phyloP scores from a whole-genome alignment of 2,329 filamentous ascomycete species.

The Triangularia setosa region DNA sequence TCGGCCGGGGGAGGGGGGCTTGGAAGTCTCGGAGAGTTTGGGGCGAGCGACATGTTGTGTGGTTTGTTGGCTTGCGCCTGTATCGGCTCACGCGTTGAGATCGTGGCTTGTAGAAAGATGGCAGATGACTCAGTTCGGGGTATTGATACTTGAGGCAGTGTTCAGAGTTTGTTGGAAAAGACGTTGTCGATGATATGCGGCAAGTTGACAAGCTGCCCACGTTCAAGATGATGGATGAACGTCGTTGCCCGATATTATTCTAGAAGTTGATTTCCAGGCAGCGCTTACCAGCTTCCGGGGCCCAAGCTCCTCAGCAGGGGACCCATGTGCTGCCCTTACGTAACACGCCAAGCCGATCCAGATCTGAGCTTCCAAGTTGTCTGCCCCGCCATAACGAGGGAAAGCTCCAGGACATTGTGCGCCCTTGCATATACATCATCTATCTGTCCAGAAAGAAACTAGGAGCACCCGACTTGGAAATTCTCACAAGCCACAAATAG shows the following conservation, averaged over 20 bases:
- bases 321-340: not conserved
- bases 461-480: not conserved
- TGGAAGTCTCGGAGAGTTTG: slow-evolving; percentile 86
- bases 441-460: slow-evolving; percentile 2
- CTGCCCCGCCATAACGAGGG: not conserved
- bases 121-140: not conserved
- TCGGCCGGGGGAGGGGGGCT: slow-evolving; percentile 93
- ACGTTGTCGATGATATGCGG: not conserved
- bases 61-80: not conserved
- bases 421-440: not conserved
- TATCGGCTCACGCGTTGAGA: not conserved
- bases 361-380: not conserved
- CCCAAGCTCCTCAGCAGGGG: not conserved
- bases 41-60: slow-evolving; percentile 52
- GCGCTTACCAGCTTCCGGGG: not conserved
- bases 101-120: not conserved
- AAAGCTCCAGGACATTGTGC: not conserved
- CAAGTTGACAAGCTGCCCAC: not conserved
- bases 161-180: not conserved
- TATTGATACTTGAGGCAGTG: not conserved
- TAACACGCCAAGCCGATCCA: not conserved
- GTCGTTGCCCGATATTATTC: not conserved
- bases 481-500: not conserved
- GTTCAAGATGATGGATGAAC: not conserved
- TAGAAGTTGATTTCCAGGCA: not conserved